Conservation (phyloP, 2,329 filamentous ascomycete species). For the Berkeleyomyces rouxiae region DNA sequence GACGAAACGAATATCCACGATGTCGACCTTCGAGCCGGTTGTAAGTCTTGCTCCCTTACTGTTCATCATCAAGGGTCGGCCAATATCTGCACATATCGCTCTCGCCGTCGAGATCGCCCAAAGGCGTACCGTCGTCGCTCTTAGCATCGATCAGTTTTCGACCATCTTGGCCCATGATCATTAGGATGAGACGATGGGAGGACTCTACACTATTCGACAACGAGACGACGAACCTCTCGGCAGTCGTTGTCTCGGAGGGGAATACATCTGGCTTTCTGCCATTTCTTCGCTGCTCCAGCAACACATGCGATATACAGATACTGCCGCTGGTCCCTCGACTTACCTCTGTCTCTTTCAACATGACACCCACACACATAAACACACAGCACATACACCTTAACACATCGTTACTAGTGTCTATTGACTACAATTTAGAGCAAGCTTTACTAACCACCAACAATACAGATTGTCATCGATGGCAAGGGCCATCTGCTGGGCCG, state of each 20-base stretch:
- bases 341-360: background rate
- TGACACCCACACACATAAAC: background rate
- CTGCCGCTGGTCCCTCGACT: background rate
- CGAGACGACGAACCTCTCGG: background rate
- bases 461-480: conserved; percentile 95
- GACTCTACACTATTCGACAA: background rate
- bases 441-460: conserved; percentile 18
- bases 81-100: conserved; percentile 7
- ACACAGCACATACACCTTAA: background rate
- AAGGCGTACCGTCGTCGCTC: background rate
- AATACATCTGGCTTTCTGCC: background rate
- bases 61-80: background rate
- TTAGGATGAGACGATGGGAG: background rate
- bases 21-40: conserved; percentile 55
- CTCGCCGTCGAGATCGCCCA: background rate
- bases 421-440: background rate
- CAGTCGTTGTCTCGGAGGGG: background rate
- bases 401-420: background rate
- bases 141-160: background rate
- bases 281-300: background rate
- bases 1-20: conserved; percentile 31
- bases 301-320: conserved; percentile 2
- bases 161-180: background rate
- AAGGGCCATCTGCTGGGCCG: conserved; percentile 99
- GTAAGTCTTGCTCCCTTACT: conserved; percentile 33